A percentile compares a stretch with the other conserved stretches of the same genome.
These are phyloP conservation scores for Rhazya stricta DNA, from an alignment of 257 asterid genomes.

Conservation along the genomic window DNA sequence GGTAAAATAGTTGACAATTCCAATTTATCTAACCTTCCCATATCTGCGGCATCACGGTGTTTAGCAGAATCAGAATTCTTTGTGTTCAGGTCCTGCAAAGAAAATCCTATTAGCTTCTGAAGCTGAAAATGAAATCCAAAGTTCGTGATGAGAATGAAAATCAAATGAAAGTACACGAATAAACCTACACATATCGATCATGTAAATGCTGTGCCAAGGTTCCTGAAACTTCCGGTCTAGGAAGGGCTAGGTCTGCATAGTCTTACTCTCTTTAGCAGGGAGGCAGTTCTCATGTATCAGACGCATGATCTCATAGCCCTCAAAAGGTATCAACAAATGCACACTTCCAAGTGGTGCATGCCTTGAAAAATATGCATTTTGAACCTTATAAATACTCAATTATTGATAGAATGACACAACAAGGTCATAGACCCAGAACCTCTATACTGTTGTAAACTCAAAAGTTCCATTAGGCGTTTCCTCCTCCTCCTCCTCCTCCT, in stretches of 20 bases:
- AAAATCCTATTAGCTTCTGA: not conserved
- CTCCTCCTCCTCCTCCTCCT: no score
- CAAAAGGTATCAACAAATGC: not conserved
- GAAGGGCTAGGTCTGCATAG: not conserved
- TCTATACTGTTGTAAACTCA: not conserved
- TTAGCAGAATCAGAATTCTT: constrained; percentile 13
- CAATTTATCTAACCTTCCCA: constrained; percentile 31
- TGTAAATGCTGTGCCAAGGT: no score
- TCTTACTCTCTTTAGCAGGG: not conserved
- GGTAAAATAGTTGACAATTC: not conserved
- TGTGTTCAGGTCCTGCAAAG: constrained; percentile 28
- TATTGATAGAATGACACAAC: not conserved
- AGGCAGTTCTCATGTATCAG: not conserved
- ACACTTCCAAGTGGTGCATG: not conserved
- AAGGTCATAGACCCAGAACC: not conserved
- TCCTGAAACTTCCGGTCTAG: not conserved
- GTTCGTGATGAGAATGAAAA: not conserved
- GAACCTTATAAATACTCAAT: not conserved
- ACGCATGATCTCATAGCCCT: not conserved
- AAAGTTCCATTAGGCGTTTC: not conserved
- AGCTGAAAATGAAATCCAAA: not conserved
- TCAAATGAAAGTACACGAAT: not conserved
- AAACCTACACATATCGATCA: no score
- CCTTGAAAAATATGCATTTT: not conserved
- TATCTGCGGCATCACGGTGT: constrained; percentile 23